Evolutionary conservation across 345 rosid species (phyloP).

Genomic region (Anastatica hierochuntica): DNA sequence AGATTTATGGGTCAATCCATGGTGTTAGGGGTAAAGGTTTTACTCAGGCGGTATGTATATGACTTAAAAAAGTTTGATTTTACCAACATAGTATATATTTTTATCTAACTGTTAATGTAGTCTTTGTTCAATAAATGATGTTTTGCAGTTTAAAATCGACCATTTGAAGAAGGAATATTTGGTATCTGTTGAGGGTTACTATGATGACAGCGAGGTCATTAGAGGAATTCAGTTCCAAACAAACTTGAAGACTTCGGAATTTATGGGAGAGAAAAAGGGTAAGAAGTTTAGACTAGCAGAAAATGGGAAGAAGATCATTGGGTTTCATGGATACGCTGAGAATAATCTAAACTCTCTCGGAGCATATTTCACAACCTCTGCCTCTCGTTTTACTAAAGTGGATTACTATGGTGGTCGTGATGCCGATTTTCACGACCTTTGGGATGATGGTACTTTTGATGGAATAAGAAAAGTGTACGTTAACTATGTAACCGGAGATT

Average conservation of each 20-base stretch:
- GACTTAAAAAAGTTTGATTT: no score
- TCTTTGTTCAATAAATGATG: background rate
- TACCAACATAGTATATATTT: no score
- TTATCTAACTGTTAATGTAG: background rate
- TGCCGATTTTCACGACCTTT: background rate
- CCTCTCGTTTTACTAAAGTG: background rate
- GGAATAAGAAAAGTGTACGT: background rate
- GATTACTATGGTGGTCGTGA: background rate
- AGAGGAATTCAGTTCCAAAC: background rate
- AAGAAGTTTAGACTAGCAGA: background rate
- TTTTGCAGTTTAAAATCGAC: constrained; percentile 1
- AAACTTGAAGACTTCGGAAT: background rate
- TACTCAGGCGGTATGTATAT: background rate
- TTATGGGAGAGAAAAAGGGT: background rate
- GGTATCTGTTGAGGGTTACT: constrained; percentile 7
- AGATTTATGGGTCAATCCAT: background rate
- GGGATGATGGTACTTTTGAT: constrained; percentile 3
- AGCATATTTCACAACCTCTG: background rate
- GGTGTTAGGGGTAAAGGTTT: background rate
- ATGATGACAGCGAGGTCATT: background rate
- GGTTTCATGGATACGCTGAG: constrained; percentile 3
- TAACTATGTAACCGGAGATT: rapidly evolving
- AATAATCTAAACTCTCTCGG: background rate
- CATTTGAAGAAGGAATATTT: background rate
- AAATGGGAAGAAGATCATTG: background rate